These are phyloP conservation scores for Fragilaria radians DNA, from an alignment of 108 stramenopile genomes.

Conservation along the genomic window DNA sequence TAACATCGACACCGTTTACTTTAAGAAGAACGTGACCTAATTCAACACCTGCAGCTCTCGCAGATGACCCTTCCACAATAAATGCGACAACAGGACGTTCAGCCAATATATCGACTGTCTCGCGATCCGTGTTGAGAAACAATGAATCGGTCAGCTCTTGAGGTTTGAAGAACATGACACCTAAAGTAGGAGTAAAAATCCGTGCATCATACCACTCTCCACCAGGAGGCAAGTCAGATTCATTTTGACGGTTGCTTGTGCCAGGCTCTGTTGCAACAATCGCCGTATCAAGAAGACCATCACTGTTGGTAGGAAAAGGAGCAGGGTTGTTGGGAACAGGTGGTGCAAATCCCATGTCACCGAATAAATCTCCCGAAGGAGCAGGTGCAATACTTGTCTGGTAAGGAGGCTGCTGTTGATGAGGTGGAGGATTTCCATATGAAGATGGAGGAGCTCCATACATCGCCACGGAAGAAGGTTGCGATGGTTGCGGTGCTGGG, in stretches of 20 bases:
- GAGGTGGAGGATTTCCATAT: constrained; percentile 12
- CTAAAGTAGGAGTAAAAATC: constrained; percentile 86
- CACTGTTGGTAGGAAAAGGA: constrained; percentile 11
- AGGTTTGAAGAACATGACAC: constrained; percentile 93
- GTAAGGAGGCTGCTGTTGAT: constrained; percentile 16
- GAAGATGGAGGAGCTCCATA: neutral
- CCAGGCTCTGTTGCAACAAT: constrained; percentile 27
- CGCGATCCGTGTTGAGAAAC: constrained; percentile 68
- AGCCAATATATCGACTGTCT: constrained; percentile 54
- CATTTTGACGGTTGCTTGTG: constrained; percentile 24
- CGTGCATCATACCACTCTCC: constrained; percentile 87
- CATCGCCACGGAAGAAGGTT: constrained; percentile 8
- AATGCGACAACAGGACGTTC: constrained; percentile 88
- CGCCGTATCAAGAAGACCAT: constrained; percentile 23
- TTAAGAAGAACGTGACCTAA: constrained; percentile 81
- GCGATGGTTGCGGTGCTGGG: constrained; percentile 34
- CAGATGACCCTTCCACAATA: constrained; percentile 81
- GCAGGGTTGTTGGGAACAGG: constrained; percentile 12
- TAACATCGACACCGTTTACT: constrained; percentile 85
- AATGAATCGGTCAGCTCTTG: constrained; percentile 80
- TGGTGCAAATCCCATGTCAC: constrained; percentile 55
- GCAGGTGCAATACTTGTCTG: constrained; percentile 13
- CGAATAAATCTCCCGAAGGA: constrained; percentile 35
- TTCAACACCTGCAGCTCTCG: constrained; percentile 76
- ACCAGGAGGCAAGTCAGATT: constrained; percentile 73